These are phyloP conservation scores for Pseudocercospora ulei DNA, from an alignment of 2,329 filamentous ascomycete species.

Conservation along the genomic window DNA sequence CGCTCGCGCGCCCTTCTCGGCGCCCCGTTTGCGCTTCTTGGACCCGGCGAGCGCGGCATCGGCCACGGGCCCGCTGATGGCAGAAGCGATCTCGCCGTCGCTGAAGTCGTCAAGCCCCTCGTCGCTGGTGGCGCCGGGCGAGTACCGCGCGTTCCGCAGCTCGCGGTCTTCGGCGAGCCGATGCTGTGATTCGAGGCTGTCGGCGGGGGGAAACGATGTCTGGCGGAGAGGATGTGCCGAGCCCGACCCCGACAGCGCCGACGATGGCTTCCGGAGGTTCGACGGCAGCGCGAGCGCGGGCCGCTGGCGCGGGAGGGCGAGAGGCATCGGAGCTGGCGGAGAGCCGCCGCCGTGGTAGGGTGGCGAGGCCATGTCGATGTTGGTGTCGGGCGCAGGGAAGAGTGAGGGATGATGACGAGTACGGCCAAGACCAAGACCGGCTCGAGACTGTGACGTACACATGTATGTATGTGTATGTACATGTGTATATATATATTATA, in stretches of 20 bases:
- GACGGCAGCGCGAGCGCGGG: slow-evolving; percentile 44
- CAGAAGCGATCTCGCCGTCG: slow-evolving; percentile 33
- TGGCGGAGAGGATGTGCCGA: slow-evolving; percentile 64
- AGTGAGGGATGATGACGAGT: too few relatives aligned
- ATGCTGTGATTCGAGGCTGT: slow-evolving; percentile 45
- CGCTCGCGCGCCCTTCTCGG: slow-evolving; percentile 26
- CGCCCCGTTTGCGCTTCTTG: slow-evolving; percentile 28
- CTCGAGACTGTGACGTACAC: too few relatives aligned
- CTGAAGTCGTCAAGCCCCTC: slow-evolving; percentile 30
- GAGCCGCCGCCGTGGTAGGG: slow-evolving; percentile 21
- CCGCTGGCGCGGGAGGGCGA: slow-evolving; percentile 49
- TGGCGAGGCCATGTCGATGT: slow-evolving; percentile 23
- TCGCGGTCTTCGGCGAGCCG: slow-evolving; percentile 19
- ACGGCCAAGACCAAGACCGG: too few relatives aligned
- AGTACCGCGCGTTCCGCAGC: slow-evolving; percentile 20
- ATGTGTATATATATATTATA: too few relatives aligned
- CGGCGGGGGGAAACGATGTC: slow-evolving; percentile 62
- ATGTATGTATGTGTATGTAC: too few relatives aligned
- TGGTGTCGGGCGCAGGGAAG: too few relatives aligned
- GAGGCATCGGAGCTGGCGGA: slow-evolving; percentile 21
- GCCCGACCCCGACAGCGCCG: slow-evolving; percentile 42
- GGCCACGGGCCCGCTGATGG: slow-evolving; percentile 34
- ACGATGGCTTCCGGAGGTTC: slow-evolving; percentile 62
- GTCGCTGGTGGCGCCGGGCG: slow-evolving; percentile 23
- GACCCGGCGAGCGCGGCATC: slow-evolving; percentile 31